A percentile compares a stretch with the other conserved stretches of the same genome.
Evolutionary conservation across 257 asterid species (phyloP).

Genomic region (Przewalskia tangutica): DNA sequence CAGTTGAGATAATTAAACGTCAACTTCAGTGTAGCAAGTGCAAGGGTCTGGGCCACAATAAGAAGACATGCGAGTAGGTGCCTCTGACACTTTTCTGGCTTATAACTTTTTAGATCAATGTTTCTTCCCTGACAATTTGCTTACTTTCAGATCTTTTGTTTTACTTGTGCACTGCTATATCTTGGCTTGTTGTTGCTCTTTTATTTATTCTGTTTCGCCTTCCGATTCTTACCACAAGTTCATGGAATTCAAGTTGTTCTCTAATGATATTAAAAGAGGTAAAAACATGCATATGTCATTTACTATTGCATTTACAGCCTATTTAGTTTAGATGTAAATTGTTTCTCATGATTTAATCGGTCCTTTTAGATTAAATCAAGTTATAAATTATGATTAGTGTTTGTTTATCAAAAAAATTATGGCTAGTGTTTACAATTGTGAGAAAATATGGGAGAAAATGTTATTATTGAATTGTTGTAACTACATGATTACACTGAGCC

Average conservation of each 20-base stretch:
- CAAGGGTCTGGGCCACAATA: conserved; percentile 96
- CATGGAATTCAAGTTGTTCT: background rate
- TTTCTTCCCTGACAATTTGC: background rate
- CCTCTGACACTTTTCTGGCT: background rate
- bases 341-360: background rate
- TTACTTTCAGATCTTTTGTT: background rate
- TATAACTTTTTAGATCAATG: background rate
- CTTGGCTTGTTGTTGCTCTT: background rate
- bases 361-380: background rate
- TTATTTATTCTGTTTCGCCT: background rate
- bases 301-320: too few relatives aligned
- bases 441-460: too few relatives aligned
- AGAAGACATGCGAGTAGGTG: conserved; percentile 42
- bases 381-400: background rate
- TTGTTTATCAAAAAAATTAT: too few relatives aligned
- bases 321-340: background rate
- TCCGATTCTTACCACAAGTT: background rate
- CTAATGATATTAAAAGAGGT: background rate
- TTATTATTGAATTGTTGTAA: too few relatives aligned
- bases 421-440: too few relatives aligned
- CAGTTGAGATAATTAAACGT: conserved; percentile 72
- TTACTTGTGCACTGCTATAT: background rate
- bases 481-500: too few relatives aligned
- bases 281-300: background rate
- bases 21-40: conserved; percentile 98